A percentile compares a stretch with the other conserved stretches of the same genome.
Conservation (phyloP, 495 filamentous ascomycete genomes). For the Podospora pseudopauciseta region DNA sequence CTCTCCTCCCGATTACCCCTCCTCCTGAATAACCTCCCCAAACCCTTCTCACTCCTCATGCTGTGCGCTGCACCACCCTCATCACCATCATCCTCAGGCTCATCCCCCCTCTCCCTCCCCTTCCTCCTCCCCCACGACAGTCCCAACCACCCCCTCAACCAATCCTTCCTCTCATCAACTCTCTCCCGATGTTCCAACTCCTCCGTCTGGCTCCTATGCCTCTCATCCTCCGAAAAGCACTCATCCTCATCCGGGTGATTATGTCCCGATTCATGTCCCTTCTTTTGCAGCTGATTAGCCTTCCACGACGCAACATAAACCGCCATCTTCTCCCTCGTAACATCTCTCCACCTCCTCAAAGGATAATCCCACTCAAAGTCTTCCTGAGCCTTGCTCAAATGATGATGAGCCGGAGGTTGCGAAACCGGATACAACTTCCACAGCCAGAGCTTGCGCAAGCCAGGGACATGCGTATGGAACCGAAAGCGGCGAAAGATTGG, state of each 20-base stretch:
- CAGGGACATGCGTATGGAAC: conserved; percentile 17
- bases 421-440: conserved; percentile 7
- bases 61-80: neutral
- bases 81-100: neutral
- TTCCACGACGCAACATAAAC: neutral
- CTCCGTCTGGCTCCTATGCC: neutral
- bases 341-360: neutral
- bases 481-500: conserved; percentile 12
- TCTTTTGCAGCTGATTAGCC: neutral
- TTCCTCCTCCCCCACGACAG: neutral
- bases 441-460: conserved; percentile 10
- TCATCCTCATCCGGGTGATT: neutral
- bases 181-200: neutral
- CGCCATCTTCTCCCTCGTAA: neutral
- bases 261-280: neutral
- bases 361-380: conserved; percentile 1
- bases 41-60: neutral
- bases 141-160: neutral
- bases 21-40: neutral
- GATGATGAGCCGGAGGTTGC: neutral
- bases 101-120: neutral
- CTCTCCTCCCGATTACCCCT: neutral
- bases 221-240: neutral
- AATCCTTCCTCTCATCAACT: neutral
- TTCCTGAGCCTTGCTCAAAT: neutral